Evolutionary conservation across 1,284 basidiomycete species (phyloP).

Genomic region (Rhodotorula sp.): DNA sequence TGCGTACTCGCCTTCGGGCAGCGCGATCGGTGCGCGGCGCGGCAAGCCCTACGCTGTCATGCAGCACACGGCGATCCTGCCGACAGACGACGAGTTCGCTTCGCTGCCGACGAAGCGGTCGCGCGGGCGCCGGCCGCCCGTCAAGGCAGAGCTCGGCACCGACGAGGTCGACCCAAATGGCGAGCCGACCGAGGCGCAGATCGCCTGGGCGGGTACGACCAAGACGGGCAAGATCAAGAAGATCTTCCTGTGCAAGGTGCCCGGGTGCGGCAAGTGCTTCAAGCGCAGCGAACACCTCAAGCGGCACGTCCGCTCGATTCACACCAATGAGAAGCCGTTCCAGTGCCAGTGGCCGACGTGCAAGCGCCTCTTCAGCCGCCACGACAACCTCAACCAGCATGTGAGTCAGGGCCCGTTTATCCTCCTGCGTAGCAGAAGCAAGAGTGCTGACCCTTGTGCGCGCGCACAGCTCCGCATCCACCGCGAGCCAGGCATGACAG

Average conservation of each 20-base stretch:
- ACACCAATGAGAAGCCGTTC: constrained; percentile 78
- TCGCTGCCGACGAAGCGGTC: constrained; percentile 44
- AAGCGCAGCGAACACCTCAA: constrained; percentile 75
- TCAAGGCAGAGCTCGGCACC: constrained; percentile 35
- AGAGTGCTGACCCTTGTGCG: neutral
- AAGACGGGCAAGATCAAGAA: constrained; percentile 47
- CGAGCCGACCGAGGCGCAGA: constrained; percentile 32
- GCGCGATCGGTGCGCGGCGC: constrained; percentile 1
- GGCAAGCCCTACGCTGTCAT: neutral
- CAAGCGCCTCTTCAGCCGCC: constrained; percentile 77
- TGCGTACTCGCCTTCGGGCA: neutral
- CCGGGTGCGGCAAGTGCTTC: constrained; percentile 64
- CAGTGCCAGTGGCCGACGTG: constrained; percentile 74
- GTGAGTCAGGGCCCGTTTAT: constrained; percentile 2
- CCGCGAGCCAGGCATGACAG: constrained; percentile 14
- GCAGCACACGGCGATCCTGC: constrained; percentile 20
- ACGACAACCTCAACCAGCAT: constrained; percentile 67
- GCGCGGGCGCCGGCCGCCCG: constrained; percentile 44
- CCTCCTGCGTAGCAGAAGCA: neutral
- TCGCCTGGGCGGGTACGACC: constrained; percentile 27
- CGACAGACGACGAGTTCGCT: constrained; percentile 19
- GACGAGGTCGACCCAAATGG: constrained; percentile 21
- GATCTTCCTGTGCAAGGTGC: constrained; percentile 46
- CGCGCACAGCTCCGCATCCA: constrained; percentile 32
- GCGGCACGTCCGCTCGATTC: constrained; percentile 72